phyloP scores from a whole-genome alignment of 176 grass and related monocot species.

The Carex parvula region DNA sequence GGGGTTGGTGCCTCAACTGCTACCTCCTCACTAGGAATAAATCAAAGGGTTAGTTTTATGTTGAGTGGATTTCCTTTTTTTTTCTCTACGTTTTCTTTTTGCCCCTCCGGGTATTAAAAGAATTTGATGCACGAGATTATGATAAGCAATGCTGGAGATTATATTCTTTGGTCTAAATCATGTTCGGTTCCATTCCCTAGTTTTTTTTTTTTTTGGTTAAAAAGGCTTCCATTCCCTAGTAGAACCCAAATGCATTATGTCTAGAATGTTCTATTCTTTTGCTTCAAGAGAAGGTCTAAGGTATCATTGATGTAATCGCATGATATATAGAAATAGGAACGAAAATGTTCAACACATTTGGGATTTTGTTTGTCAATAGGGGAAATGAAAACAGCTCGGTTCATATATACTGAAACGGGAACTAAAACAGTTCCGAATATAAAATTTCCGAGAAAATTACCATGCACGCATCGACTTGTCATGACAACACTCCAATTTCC shows the following conservation, averaged over 20 bases:
- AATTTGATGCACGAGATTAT: no score
- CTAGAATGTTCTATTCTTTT: neutral
- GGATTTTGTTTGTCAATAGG: neutral
- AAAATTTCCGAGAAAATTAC: neutral
- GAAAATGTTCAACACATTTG: no score
- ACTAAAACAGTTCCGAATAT: neutral
- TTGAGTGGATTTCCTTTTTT: no score
- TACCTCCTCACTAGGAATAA: constrained; percentile 37
- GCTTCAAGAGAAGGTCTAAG: no score
- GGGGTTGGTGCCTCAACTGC: constrained; percentile 33
- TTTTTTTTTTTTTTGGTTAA: no score
- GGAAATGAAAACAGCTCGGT: neutral
- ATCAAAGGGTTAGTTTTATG: neutral
- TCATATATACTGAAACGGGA: neutral
- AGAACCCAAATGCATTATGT: neutral
- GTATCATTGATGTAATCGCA: no score
- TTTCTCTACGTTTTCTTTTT: no score
- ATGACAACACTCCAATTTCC: neutral
- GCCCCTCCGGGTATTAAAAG: no score
- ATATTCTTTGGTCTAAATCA: neutral
- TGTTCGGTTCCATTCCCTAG: neutral
- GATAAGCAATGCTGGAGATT: no score
- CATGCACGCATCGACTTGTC: neutral
- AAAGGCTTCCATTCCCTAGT: neutral
- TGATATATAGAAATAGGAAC: no score